Evolutionary conservation across 345 rosid species (phyloP).

Genomic region (Lumnitzera littorea): DNA sequence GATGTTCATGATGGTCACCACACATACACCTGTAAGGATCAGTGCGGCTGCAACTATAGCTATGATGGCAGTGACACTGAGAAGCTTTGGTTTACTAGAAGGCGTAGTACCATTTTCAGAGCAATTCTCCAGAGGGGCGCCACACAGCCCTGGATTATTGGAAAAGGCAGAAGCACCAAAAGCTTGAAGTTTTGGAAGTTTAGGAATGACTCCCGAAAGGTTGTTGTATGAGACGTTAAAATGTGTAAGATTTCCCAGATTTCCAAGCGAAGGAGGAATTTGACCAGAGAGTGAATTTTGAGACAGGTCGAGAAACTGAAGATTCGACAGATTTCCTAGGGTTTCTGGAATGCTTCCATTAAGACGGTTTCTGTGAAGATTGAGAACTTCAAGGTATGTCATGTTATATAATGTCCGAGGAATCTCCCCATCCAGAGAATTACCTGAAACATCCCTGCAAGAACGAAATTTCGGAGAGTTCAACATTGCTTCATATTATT

Average conservation of each 20-base stretch:
- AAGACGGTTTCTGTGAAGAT: slow-evolving; percentile 55
- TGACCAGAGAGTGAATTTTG: slow-evolving; percentile 60
- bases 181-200: slow-evolving; percentile 30
- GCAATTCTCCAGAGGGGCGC: slow-evolving; percentile 68
- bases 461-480: slow-evolving; percentile 24
- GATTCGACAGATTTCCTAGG: slow-evolving; percentile 48
- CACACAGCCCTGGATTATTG: slow-evolving; percentile 72
- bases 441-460: slow-evolving; percentile 85
- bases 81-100: slow-evolving; percentile 33
- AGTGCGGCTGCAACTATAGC: slow-evolving; percentile 79
- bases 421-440: slow-evolving; percentile 59
- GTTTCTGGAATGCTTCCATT: slow-evolving; percentile 57
- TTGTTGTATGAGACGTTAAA: slow-evolving; percentile 75
- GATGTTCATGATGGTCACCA: slow-evolving; percentile 74
- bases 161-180: slow-evolving; percentile 67
- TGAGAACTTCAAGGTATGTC: slow-evolving; percentile 67
- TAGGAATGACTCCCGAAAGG: slow-evolving; percentile 71
- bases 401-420: slow-evolving; percentile 57
- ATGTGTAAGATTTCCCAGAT: slow-evolving; percentile 33
- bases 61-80: slow-evolving; percentile 69
- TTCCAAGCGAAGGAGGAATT: slow-evolving; percentile 67
- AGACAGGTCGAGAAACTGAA: slow-evolving; percentile 62
- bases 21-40: slow-evolving; percentile 78
- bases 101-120: slow-evolving; percentile 22
- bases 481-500: not conserved